A percentile compares a stretch with the other conserved stretches of the same genome.
These are phyloP conservation scores for Linanthus parryae DNA, from an alignment of 148 eudicot genomes.

Conservation along the genomic window DNA sequence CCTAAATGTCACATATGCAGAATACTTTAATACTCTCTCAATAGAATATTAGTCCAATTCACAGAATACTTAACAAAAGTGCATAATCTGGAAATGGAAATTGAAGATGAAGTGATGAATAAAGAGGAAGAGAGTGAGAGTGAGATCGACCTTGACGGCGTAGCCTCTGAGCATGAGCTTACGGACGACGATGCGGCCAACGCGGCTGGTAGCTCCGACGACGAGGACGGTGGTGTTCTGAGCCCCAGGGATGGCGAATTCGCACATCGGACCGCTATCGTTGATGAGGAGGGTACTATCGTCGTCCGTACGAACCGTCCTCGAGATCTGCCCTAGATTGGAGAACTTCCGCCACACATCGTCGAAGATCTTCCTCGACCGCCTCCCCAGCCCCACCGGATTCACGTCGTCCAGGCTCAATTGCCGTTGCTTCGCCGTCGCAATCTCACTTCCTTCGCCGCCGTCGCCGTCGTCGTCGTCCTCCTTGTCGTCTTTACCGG, in stretches of 20 bases:
- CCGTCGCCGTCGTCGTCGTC: too few species aligned
- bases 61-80: too few species aligned
- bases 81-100: too few species aligned
- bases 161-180: conserved; percentile 99
- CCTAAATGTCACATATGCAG: too few species aligned
- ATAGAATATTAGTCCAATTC: too few species aligned
- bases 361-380: conserved; percentile 83
- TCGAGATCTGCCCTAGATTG: conserved; percentile 79
- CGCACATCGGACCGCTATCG: conserved; percentile 79
- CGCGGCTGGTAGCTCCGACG: conserved; percentile 94
- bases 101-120: too few species aligned
- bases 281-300: conserved; percentile 38
- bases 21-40: too few species aligned
- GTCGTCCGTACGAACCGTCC: conserved; percentile 55
- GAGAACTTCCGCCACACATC: conserved; percentile 93
- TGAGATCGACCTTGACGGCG: conserved; percentile 57
- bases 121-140: conserved; percentile 1
- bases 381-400: conserved; percentile 88
- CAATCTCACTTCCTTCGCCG: too few species aligned
- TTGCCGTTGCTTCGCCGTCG: conserved; percentile 1
- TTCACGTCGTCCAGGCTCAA: conserved; percentile 79
- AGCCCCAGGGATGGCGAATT: conserved; percentile 87
- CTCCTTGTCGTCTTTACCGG: conserved; percentile 14
- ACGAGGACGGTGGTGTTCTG: conserved; percentile 95
- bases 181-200: conserved; percentile 85